Percentiles rank a stretch among this genome's conserved stretches.
phyloP scores from a whole-genome alignment of 202 grass and related monocot species.

The Schoenoplectus tabernaemontani region DNA sequence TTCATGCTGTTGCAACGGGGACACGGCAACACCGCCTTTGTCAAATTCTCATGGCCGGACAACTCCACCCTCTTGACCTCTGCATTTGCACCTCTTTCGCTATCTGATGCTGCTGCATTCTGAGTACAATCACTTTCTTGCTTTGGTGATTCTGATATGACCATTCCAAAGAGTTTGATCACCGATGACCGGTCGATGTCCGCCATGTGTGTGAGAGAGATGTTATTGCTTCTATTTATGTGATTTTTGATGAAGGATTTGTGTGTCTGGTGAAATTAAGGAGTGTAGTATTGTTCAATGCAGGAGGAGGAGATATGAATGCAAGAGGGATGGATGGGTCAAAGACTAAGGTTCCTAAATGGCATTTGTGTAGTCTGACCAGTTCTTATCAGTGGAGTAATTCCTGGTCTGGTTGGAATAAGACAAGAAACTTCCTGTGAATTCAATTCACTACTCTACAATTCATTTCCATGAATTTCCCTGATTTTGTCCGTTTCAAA shows the following conservation, averaged over 20 bases:
- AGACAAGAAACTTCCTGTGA: neutral
- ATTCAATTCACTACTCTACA: neutral
- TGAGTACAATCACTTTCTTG: conserved; percentile 37
- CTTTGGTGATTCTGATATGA: conserved; percentile 47
- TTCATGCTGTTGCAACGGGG: conserved; percentile 78
- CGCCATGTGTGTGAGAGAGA: neutral
- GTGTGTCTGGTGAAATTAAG: too few relatives aligned
- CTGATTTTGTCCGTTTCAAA: neutral
- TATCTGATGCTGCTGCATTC: conserved; percentile 3
- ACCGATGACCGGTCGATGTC: conserved; percentile 18
- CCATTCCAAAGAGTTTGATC: conserved; percentile 77
- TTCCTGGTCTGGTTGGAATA: neutral
- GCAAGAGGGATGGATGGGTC: neutral
- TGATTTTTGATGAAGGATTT: too few relatives aligned
- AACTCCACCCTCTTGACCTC: conserved; percentile 26
- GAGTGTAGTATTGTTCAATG: too few relatives aligned
- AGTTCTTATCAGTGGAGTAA: neutral
- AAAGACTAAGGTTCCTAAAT: conserved; percentile 55
- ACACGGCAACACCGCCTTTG: conserved; percentile 55
- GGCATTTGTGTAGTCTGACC: conserved; percentile 11
- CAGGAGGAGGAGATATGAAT: neutral
- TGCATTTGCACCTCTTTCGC: neutral
- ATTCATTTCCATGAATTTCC: neutral
- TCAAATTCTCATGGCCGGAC: conserved; percentile 15
- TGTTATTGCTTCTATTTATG: too few relatives aligned